A percentile compares a stretch with the other conserved stretches of the same genome.
These are phyloP conservation scores for Vanrija sp. DNA, from an alignment of 1,284 basidiomycete species.

Conservation along the genomic window DNA sequence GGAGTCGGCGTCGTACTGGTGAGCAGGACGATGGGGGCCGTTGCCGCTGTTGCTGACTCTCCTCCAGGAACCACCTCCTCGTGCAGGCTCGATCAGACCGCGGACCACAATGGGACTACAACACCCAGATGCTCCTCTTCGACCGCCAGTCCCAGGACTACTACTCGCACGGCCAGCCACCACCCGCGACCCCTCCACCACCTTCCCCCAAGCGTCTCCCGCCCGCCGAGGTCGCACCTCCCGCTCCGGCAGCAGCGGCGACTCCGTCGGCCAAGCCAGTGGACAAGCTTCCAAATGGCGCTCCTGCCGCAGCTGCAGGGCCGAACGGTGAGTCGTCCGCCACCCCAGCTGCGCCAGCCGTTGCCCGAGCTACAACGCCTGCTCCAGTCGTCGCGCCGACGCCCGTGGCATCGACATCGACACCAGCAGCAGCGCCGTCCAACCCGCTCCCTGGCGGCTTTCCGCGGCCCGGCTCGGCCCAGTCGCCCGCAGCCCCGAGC, in stretches of 20 bases:
- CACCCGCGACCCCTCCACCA: conserved; percentile 3
- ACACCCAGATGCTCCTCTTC: conserved; percentile 41
- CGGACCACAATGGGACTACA: conserved; percentile 49
- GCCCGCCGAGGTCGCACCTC: not conserved
- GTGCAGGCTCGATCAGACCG: conserved; percentile 42
- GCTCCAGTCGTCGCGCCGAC: not conserved
- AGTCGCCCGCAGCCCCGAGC: no score
- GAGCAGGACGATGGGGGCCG: not conserved
- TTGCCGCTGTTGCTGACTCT: not conserved
- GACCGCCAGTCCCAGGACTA: conserved; percentile 34
- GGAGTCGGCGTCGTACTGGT: conserved; percentile 16
- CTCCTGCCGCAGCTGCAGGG: not conserved
- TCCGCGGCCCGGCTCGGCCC: no score
- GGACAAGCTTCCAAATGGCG: not conserved
- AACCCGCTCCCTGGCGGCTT: not conserved
- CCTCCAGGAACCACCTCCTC: conserved; percentile 44
- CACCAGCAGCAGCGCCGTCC: not conserved
- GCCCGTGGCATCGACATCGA: no score
- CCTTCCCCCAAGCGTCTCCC: not conserved
- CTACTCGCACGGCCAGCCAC: conserved; percentile 35
- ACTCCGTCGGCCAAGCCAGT: no score
- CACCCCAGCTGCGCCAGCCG: not conserved
- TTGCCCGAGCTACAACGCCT: not conserved
- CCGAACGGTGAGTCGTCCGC: not conserved
- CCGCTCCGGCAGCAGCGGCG: not conserved